These are phyloP conservation scores for Leccinum subspadiceum DNA, from an alignment of 1,284 basidiomycete species.

Conservation along the genomic window DNA sequence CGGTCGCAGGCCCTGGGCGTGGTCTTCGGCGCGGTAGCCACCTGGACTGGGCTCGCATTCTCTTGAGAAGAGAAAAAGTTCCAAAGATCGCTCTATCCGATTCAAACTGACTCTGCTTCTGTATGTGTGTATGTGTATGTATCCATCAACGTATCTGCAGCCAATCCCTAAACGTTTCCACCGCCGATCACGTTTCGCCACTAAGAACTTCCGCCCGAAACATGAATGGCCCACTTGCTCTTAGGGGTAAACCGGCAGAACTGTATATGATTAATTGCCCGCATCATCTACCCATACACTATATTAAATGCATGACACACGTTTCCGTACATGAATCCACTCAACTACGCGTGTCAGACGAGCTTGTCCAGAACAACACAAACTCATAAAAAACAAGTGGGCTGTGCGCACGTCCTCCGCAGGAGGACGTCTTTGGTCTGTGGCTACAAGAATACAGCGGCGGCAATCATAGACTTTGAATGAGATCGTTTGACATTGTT, in stretches of 20 bases:
- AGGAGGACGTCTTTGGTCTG: background rate
- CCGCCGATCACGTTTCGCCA: conserved; percentile 11
- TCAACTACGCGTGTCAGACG: background rate
- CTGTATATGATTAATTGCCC: background rate
- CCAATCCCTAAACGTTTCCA: background rate
- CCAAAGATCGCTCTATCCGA: background rate
- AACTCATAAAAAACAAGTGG: background rate
- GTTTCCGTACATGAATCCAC: background rate
- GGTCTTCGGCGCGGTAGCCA: conserved; percentile 38
- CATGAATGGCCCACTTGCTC: background rate
- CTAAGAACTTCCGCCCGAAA: background rate
- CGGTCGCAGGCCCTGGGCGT: conserved; percentile 19
- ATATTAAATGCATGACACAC: conserved; percentile 5
- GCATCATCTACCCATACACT: background rate
- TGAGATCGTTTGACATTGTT: conserved; percentile 17
- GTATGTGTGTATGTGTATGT: background rate
- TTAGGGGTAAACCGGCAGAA: conserved; percentile 1
- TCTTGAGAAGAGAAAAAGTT: conserved; percentile 19
- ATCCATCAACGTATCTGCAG: background rate
- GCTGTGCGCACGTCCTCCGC: conserved; percentile 1
- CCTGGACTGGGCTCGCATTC: conserved; percentile 37
- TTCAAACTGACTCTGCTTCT: background rate
- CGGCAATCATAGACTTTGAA: background rate
- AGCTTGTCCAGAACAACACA: background rate
- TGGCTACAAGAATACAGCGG: background rate